Base-by-base conservation (phyloP, 164 flowering plant species). In the Vitis rotundifolia region DNA sequence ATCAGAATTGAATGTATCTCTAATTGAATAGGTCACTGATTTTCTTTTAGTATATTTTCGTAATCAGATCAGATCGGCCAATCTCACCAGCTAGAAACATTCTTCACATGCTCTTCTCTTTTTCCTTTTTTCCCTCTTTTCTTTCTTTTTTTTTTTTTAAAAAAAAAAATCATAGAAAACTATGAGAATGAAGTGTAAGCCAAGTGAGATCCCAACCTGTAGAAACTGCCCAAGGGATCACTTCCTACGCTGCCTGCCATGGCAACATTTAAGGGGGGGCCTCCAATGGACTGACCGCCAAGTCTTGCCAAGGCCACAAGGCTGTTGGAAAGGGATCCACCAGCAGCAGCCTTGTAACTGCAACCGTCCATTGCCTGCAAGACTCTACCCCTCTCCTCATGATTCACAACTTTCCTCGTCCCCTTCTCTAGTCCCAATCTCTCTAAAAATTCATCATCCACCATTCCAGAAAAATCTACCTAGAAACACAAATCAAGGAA, bases 311-410 rank as follows among this genome's bases (percentile, higher is more conserved):
- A 76, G 63, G 97, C 99, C 63, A 94, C 99, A 26, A 94, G 81
- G 44, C 83, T 88, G 59, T 94, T 94, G 9, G 99, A 94, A 57
- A 94, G 94, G 73, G 99, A 94, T 10, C 99, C 99, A 29, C 98
- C 99, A 68, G 98, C 99, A 61, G 99, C 99, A 44, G 98, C 99
- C 84, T 94, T 94, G 71, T 91, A 94, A 83, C 90, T 92, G 82
- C 97, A 90, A 48, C 99, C 98, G 76, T 94, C 99, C 98, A 94
- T 88, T 15, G 99, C 99, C 66, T 78, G 85, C 82, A 94, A 86
- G 62, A 94, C 89, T 77, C 81, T 80, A 67, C 99, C 99, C 69
- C 99, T 84, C 77, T 92, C 99, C 78, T 92, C 97, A 71, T 91
- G 99, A 76, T 89, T 86, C 70, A 94, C 88, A 62, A 92, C 71